Percentiles rank a stretch among this genome's conserved stretches.
These are phyloP conservation scores for Backusella tuberculispora DNA, from an alignment of 192 early-diverging fungal species.

Conservation along the genomic window DNA sequence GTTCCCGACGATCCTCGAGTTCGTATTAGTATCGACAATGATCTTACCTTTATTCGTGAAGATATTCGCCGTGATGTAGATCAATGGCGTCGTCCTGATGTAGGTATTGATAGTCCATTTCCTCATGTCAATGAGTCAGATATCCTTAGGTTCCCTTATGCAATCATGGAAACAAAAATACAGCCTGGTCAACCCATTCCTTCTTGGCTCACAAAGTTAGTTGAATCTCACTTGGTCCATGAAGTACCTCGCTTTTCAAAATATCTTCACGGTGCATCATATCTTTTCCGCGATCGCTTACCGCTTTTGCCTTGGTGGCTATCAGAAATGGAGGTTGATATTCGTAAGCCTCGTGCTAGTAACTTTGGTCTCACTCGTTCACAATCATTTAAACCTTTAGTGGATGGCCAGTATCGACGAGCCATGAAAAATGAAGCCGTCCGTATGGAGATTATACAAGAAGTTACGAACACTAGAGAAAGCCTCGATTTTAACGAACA, in stretches of 20 bases:
- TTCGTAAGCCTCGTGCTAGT: constrained; percentile 47
- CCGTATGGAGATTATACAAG: constrained; percentile 47
- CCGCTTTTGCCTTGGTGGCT: constrained; percentile 56
- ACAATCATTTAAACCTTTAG: constrained; percentile 41
- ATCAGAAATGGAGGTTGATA: constrained; percentile 57
- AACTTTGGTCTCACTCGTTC: constrained; percentile 42
- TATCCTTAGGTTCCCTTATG: constrained; percentile 42
- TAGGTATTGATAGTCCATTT: constrained; percentile 49
- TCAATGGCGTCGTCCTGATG: constrained; percentile 43
- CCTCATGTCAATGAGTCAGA: constrained; percentile 26
- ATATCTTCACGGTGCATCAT: constrained; percentile 50
- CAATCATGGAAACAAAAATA: constrained; percentile 40
- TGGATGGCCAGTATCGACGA: constrained; percentile 38
- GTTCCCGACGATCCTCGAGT: constrained; percentile 61
- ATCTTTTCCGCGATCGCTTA: constrained; percentile 48
- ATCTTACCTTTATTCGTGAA: constrained; percentile 94
- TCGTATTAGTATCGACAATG: constrained; percentile 91
- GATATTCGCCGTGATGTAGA: constrained; percentile 77
- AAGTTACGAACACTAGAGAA: constrained; percentile 24
- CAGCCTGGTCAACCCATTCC: constrained; percentile 27
- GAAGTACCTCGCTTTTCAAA: constrained; percentile 55
- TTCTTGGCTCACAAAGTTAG: constrained; percentile 30
- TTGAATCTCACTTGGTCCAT: constrained; percentile 49
- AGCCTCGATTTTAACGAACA: background rate
- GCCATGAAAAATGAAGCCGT: constrained; percentile 33